Conservation (phyloP, 495 filamentous ascomycete species). For the Chaetomium cochliodes region DNA sequence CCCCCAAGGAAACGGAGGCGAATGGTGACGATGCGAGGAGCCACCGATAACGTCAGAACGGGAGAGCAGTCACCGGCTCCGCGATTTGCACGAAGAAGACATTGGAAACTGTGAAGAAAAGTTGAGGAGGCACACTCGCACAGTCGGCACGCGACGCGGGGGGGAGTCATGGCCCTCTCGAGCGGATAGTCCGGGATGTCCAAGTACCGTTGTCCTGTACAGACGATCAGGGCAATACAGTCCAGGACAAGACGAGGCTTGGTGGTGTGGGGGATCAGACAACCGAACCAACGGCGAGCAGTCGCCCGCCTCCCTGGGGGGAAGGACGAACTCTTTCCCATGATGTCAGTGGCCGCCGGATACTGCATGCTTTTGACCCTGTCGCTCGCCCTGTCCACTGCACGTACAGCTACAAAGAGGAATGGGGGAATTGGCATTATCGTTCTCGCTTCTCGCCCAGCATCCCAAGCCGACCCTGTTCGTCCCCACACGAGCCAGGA, state of each 20-base stretch:
- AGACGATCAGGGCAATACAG: not conserved
- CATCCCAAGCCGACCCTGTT: not conserved
- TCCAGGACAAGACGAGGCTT: not conserved
- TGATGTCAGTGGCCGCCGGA: constrained; percentile 36
- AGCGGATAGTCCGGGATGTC: not conserved
- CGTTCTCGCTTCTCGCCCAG: not conserved
- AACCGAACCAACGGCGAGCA: constrained; percentile 16
- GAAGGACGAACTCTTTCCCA: constrained; percentile 14
- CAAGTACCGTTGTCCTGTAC: not conserved
- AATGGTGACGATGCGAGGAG: constrained; percentile 10
- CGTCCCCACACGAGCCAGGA: not conserved
- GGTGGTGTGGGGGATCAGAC: not conserved
- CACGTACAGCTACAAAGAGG: not conserved
- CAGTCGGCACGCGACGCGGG: too few relatives aligned
- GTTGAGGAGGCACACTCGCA: too few relatives aligned
- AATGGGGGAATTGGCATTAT: not conserved
- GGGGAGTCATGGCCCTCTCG: not conserved
- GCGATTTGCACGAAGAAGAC: not conserved
- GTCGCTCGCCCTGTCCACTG: not conserved
- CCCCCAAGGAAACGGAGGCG: constrained; percentile 16
- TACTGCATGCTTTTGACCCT: not conserved
- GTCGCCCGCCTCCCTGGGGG: constrained; percentile 10
- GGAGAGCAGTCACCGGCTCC: not conserved
- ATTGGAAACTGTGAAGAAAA: not conserved
- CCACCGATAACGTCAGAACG: not conserved